Evolutionary conservation across 257 asterid genomes (phyloP), one percentile per base, ranked within the genome.

Genomic region (Cruciata laevipes): DNA sequence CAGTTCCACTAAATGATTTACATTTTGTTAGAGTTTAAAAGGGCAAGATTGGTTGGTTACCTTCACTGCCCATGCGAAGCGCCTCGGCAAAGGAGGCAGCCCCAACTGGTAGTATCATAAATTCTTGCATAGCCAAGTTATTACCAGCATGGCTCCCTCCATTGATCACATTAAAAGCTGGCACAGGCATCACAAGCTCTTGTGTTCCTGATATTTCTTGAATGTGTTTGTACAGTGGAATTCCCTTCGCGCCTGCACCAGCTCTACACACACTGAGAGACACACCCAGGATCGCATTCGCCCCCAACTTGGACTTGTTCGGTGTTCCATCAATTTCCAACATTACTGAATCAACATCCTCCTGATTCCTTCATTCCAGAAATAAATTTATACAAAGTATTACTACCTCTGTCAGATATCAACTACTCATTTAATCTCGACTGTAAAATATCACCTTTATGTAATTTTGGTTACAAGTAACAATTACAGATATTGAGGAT

Each of bases 141-240:
- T 90, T 93, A 20, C 99, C 99, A 69, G 99, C 99, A 72, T 93
- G 99, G 82, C 99, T 93, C 66, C 99, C 99, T 56, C 99, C 99
- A 66, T 93, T 93, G 6, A 93, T 93, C 6, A 93, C 99, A 67
- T 93, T 93, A 85, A 94, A 90, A 21, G 99, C 97, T 2, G 97
- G 99, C 55, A 94, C 99, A 3, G 99, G 99, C 99, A 94, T 90
- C 57, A 94, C 95, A 58, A 94, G 97, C 74, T 94, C 97, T 72
- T 82, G 82, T 20, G 95, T 94, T 70, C 82, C 83, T 16, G 99
- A 86, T 55, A 94, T 11, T 81, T 90, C 97, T 75, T 93, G 97
- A 70, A 93, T 90, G 81, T 93, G 99, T 70, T 82, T 87, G 81
- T 88, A 90, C 72, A 93, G 74, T 0, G 97, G 92, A 44, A 87